Percentiles rank a stretch among this genome's conserved stretches.
These are phyloP conservation scores for Venturia oleaginea DNA, from an alignment of 2,329 filamentous ascomycete species.

Conservation along the genomic window DNA sequence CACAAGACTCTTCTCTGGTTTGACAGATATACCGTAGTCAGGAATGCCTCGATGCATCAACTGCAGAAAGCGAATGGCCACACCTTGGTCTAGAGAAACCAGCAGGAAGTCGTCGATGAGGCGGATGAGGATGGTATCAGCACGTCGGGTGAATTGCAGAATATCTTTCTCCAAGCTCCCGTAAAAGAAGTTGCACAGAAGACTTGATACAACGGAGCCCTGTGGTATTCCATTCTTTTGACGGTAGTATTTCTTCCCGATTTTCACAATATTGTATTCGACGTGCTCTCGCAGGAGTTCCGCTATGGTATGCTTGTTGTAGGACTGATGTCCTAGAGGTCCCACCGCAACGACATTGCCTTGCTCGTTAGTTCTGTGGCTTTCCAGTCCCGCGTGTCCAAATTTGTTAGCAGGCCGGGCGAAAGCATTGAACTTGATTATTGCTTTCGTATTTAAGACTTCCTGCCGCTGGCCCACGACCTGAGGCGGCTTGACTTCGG, in stretches of 20 bases:
- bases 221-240: conserved; percentile 89
- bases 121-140: conserved; percentile 60
- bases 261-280: conserved; percentile 73
- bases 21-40: conserved; percentile 72
- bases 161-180: conserved; percentile 68
- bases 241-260: conserved; percentile 80
- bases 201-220: conserved; percentile 76
- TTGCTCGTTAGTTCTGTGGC: neutral
- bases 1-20: conserved; percentile 66
- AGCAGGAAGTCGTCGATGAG: conserved; percentile 91
- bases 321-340: conserved; percentile 48
- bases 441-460: neutral
- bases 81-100: conserved; percentile 58
- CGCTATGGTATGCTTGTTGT: conserved; percentile 53
- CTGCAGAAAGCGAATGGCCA: conserved; percentile 65
- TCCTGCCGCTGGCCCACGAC: conserved; percentile 1
- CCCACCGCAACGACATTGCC: conserved; percentile 70
- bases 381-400: neutral
- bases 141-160: conserved; percentile 56
- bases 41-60: conserved; percentile 72
- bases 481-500: conserved; percentile 45
- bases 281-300: conserved; percentile 71
- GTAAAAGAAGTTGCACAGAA: conserved; percentile 94
- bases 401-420: conserved; percentile 16
- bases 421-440: conserved; percentile 28